Evolutionary conservation across 2,329 filamentous ascomycete genomes (phyloP).

Genomic region (Aspergillus brunneoviolaceus): DNA sequence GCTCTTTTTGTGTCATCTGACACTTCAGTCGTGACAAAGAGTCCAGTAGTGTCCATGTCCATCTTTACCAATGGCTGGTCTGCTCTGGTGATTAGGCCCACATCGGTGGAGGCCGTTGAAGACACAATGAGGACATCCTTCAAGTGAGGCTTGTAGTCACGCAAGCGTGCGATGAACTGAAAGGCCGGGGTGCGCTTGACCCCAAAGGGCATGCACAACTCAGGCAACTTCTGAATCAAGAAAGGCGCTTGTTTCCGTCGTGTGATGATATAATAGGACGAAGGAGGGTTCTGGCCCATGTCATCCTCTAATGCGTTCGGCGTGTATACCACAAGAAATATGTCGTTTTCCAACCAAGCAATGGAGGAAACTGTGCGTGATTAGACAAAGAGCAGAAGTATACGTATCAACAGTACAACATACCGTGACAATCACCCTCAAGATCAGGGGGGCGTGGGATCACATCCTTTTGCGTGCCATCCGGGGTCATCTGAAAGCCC

Average conservation of each 20-base stretch:
- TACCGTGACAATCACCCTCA: slow-evolving; percentile 65
- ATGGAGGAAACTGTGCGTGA: slow-evolving; percentile 66
- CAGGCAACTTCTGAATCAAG: slow-evolving; percentile 70
- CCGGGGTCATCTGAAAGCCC: slow-evolving; percentile 77
- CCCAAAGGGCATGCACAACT: slow-evolving; percentile 72
- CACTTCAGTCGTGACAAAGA: slow-evolving; percentile 62
- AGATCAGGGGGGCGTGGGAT: slow-evolving; percentile 75
- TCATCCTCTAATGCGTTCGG: slow-evolving; percentile 56
- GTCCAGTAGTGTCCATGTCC: slow-evolving; percentile 60
- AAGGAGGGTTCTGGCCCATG: slow-evolving; percentile 55
- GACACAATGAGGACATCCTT: slow-evolving; percentile 79
- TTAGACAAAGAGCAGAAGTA: slow-evolving; percentile 7
- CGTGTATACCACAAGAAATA: slow-evolving; percentile 80
- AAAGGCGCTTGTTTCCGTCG: slow-evolving; percentile 63
- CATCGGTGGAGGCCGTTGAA: slow-evolving; percentile 75
- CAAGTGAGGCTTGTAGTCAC: slow-evolving; percentile 76
- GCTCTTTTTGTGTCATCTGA: slow-evolving; percentile 75
- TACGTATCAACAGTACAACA: slow-evolving; percentile 27
- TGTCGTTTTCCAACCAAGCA: slow-evolving; percentile 82
- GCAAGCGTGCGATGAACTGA: slow-evolving; percentile 74
- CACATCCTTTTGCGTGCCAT: slow-evolving; percentile 72
- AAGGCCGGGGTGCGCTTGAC: slow-evolving; percentile 66
- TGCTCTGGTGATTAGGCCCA: slow-evolving; percentile 75
- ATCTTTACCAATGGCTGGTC: slow-evolving; percentile 65
- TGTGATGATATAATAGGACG: slow-evolving; percentile 76